phyloP scores from a whole-genome alignment of 2,329 filamentous ascomycete genomes.

The Fusarium domesticum region DNA sequence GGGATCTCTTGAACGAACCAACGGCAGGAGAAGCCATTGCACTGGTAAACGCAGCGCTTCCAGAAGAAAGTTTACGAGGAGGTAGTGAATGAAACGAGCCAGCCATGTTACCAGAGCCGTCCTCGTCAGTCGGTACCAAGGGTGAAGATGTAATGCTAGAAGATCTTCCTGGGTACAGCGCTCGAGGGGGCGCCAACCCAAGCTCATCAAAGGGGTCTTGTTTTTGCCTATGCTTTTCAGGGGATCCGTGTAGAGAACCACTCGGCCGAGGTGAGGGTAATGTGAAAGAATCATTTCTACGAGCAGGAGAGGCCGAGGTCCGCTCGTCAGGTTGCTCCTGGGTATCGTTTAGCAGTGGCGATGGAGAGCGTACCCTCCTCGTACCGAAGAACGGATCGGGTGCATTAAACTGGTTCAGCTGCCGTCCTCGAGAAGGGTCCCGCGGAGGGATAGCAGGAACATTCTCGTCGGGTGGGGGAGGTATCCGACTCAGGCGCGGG shows the following conservation, averaged over 20 bases:
- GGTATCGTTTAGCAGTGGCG: constrained; percentile 45
- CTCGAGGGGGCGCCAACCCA: constrained; percentile 49
- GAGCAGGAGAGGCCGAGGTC: constrained; percentile 30
- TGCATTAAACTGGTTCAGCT: constrained; percentile 39
- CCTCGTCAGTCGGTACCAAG: constrained; percentile 67
- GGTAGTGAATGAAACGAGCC: constrained; percentile 60
- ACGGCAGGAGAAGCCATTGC: constrained; percentile 54
- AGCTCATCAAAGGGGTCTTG: constrained; percentile 49
- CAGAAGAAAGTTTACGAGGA: constrained; percentile 73
- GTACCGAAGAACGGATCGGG: constrained; percentile 48
- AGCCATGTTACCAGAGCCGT: constrained; percentile 54
- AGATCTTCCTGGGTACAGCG: constrained; percentile 50
- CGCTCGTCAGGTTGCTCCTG: constrained; percentile 30
- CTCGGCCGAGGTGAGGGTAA: constrained; percentile 36
- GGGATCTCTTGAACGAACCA: constrained; percentile 68
- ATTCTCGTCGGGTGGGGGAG: constrained; percentile 47
- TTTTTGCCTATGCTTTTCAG: constrained; percentile 40
- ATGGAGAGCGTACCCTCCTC: constrained; percentile 57
- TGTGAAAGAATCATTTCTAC: constrained; percentile 35
- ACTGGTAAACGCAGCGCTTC: constrained; percentile 53
- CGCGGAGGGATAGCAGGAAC: constrained; percentile 45
- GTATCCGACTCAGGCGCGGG: constrained; percentile 66
- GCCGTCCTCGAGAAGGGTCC: constrained; percentile 42
- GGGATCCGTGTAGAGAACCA: constrained; percentile 39
- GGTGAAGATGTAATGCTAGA: constrained; percentile 63